Conservation (phyloP, 2,329 filamentous ascomycete genomes). For the Hypoxylon sp. region DNA sequence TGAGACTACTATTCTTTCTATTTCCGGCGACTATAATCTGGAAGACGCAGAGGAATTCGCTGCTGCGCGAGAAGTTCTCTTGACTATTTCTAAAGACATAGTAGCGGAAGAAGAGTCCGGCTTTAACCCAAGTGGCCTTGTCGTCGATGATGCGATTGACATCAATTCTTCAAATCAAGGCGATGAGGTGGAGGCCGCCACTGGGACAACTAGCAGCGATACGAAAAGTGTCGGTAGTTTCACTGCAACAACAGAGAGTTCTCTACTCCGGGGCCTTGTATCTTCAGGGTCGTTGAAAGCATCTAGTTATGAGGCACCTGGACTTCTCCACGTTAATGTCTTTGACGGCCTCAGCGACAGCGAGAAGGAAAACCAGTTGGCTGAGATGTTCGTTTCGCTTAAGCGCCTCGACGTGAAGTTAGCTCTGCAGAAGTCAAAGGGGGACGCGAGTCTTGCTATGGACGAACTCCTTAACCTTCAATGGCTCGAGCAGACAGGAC, state of each 20-base stretch:
- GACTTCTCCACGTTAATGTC: constrained; percentile 47
- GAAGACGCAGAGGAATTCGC: constrained; percentile 63
- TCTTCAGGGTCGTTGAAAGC: constrained; percentile 45
- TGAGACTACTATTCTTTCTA: constrained; percentile 79
- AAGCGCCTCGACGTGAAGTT: constrained; percentile 74
- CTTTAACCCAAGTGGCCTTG: constrained; percentile 82
- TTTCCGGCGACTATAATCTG: constrained; percentile 80
- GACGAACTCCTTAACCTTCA: constrained; percentile 85
- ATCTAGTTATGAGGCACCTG: constrained; percentile 44
- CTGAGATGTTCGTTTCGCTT: constrained; percentile 78
- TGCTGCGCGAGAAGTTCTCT: constrained; percentile 69
- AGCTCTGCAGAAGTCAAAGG: constrained; percentile 74
- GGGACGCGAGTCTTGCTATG: constrained; percentile 76
- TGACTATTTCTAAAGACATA: constrained; percentile 74
- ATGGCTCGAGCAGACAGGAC: constrained; percentile 77
- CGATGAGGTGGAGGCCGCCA: constrained; percentile 30
- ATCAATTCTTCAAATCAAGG: constrained; percentile 38
- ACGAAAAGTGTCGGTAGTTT: constrained; percentile 47
- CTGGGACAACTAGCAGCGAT: constrained; percentile 41
- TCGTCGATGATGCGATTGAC: constrained; percentile 55
- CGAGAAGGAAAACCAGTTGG: constrained; percentile 73
- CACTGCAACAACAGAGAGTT: constrained; percentile 48
- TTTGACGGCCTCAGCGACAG: constrained; percentile 63
- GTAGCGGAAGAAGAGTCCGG: constrained; percentile 76
- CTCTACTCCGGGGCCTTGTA: constrained; percentile 37